phyloP scores from a whole-genome alignment of 768 basidiomycete species.

The Lentinula guzmanii region DNA sequence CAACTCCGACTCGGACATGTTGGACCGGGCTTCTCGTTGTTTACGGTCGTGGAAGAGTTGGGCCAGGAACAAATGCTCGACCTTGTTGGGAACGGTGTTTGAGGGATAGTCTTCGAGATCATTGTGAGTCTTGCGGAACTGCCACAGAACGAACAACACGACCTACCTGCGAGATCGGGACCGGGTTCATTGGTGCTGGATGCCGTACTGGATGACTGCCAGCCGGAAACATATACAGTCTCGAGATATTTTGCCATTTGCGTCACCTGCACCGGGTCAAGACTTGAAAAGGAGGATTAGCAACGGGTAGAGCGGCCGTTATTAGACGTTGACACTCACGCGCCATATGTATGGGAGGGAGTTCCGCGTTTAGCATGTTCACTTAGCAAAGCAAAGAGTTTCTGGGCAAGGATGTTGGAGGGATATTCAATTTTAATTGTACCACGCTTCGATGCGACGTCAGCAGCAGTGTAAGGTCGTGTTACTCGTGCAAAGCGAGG shows the following conservation, averaged over 20 bases:
- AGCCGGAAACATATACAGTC: slow-evolving; percentile 97
- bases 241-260: slow-evolving; percentile 99
- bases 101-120: slow-evolving; percentile 79
- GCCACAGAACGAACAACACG: neutral
- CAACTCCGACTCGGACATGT: slow-evolving; percentile 65
- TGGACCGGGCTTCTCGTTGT: slow-evolving; percentile 77
- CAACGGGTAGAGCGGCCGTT: neutral
- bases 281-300: slow-evolving; percentile 38
- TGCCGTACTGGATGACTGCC: slow-evolving; percentile 93
- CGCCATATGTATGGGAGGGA: slow-evolving; percentile 95
- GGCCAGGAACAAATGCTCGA: slow-evolving; percentile 96
- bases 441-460: slow-evolving; percentile 93
- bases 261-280: slow-evolving; percentile 96
- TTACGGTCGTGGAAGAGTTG: slow-evolving; percentile 99
- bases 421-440: slow-evolving; percentile 83
- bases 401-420: slow-evolving; percentile 79
- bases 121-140: neutral
- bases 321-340: slow-evolving; percentile 64
- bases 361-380: slow-evolving; percentile 74
- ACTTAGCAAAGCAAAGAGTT: slow-evolving; percentile 71
- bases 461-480: slow-evolving; percentile 88
- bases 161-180: slow-evolving; percentile 90
- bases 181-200: slow-evolving; percentile 94
- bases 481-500: slow-evolving; percentile 83
- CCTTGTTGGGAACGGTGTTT: slow-evolving; percentile 98